Evolutionary conservation across 768 basidiomycete genomes (phyloP), one percentile per base, ranked within the genome.

Genomic region (Naganishia friedmannii): DNA sequence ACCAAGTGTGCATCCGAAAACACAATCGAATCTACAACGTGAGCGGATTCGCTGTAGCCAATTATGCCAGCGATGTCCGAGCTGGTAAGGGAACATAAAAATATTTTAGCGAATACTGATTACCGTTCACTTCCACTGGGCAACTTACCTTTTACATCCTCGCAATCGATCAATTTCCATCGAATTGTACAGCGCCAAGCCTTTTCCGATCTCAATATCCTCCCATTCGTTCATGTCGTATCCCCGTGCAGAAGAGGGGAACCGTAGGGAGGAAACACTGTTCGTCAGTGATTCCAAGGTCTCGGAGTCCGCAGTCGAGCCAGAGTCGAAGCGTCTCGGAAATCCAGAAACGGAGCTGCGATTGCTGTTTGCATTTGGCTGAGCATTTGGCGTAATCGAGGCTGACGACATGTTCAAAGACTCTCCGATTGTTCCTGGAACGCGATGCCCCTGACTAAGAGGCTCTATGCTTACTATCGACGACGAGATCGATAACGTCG

Each of bases 1-100:
- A 63, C 60, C 60, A 63, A 19, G 42, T 63, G 60, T 21, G 60
- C 65, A 39, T 68, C 71, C 28, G 73, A 70, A 53, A 95, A 89
- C 2, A 91, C 92, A 75, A 96, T 88, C 76, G 93, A 92, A 77
- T 98, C 96, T 7, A 95, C 94, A 57, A 98, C 93, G 82, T 98
- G 91, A 79, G 98, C 96, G 31, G 92, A 90, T 78, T 99, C 96
- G 17, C 90, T 91, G 80, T 99, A 98, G 2, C 93, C 95, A 57
- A 99, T 81, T 7, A 93, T 76, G 70, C 88, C 86, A 10, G 89
- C 83, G 46, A 99, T 87, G 65, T 90, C 85, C 1, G 91, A 88
- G 74, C 95, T 98, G 78, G 12, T 8, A 29, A 15, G 6, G n/a
- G 55, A 17, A 69, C 37, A 37, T 74, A 66, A 74, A 70, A 67